These are phyloP conservation scores for Rhodotorula sp. DNA, from an alignment of 1,284 basidiomycete species.

Conservation along the genomic window DNA sequence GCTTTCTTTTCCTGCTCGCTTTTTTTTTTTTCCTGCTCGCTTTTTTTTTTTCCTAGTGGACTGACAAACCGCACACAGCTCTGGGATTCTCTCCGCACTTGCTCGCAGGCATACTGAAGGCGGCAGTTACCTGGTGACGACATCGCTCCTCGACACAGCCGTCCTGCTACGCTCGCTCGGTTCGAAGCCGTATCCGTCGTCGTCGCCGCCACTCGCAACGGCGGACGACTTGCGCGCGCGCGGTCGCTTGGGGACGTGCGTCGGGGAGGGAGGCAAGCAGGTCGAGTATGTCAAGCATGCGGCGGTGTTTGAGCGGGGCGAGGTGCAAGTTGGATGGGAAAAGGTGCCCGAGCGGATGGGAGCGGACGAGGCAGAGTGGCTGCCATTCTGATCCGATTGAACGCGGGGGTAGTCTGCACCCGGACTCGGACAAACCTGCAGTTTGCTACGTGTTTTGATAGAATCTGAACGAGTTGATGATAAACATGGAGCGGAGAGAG, in stretches of 20 bases:
- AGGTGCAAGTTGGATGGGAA: conserved; percentile 3
- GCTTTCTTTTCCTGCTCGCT: no score
- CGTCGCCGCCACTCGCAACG: neutral
- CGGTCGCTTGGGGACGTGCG: neutral
- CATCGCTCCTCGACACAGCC: conserved; percentile 9
- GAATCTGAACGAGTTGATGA: no score
- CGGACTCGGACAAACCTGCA: no score
- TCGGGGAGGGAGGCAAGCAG: conserved; percentile 3
- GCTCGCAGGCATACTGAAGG: neutral
- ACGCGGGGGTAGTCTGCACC: no score
- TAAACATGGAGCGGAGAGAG: no score
- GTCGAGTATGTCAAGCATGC: conserved; percentile 14
- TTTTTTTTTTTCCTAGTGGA: no score
- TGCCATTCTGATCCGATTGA: no score
- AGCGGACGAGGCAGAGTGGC: no score
- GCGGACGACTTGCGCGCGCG: neutral
- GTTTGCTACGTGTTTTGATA: no score
- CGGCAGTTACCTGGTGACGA: conserved; percentile 9
- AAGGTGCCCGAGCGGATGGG: neutral
- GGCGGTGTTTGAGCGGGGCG: conserved; percentile 4
- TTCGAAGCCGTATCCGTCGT: neutral
- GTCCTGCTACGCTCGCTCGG: conserved; percentile 12
- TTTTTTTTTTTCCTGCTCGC: no score
- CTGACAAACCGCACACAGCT: neutral
- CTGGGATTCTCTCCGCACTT: conserved; percentile 19